Conservation (phyloP, 1,284 basidiomycete genomes). For the Pterula multifida region DNA sequence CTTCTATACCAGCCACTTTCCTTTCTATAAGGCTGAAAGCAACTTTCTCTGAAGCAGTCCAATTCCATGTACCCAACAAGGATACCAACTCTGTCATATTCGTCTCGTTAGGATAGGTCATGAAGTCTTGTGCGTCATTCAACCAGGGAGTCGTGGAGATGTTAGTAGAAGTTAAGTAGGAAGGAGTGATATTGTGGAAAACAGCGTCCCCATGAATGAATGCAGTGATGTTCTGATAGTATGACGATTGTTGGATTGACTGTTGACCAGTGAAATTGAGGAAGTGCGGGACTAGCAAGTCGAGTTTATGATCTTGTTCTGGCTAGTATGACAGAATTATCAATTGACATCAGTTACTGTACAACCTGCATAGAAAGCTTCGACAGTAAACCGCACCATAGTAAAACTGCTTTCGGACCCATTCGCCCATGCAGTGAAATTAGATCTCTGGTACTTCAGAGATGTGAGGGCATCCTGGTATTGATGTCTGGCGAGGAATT, state of each 20-base stretch:
- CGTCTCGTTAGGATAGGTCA: slow-evolving; percentile 23
- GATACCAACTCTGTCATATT: slow-evolving; percentile 40
- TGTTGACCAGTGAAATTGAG: neutral
- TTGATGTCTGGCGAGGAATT: slow-evolving; percentile 44
- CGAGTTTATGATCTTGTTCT: neutral
- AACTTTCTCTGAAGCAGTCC: slow-evolving; percentile 49
- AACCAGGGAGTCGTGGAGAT: slow-evolving; percentile 34
- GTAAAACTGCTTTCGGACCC: slow-evolving; percentile 55
- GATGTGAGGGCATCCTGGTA: slow-evolving; percentile 50
- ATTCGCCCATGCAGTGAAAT: slow-evolving; percentile 67
- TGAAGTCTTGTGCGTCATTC: slow-evolving; percentile 32
- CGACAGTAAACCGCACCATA: slow-evolving; percentile 55
- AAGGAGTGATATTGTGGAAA: slow-evolving; percentile 51
- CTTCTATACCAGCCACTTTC: slow-evolving; percentile 19
- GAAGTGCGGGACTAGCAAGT: neutral
- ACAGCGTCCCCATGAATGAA: slow-evolving; percentile 53
- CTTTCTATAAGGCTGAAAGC: slow-evolving; percentile 57
- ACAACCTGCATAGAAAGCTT: too few relatives aligned
- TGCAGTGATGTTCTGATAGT: slow-evolving; percentile 66
- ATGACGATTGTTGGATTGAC: slow-evolving; percentile 28
- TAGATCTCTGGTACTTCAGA: slow-evolving; percentile 46
- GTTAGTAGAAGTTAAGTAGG: slow-evolving; percentile 17
- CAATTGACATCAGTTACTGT: too few relatives aligned
- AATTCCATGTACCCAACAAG: slow-evolving; percentile 51
- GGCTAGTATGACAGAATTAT: slow-evolving; percentile 1